phyloP scores from a whole-genome alignment of 768 basidiomycete species.

The Rhodotorula babjevae region DNA sequence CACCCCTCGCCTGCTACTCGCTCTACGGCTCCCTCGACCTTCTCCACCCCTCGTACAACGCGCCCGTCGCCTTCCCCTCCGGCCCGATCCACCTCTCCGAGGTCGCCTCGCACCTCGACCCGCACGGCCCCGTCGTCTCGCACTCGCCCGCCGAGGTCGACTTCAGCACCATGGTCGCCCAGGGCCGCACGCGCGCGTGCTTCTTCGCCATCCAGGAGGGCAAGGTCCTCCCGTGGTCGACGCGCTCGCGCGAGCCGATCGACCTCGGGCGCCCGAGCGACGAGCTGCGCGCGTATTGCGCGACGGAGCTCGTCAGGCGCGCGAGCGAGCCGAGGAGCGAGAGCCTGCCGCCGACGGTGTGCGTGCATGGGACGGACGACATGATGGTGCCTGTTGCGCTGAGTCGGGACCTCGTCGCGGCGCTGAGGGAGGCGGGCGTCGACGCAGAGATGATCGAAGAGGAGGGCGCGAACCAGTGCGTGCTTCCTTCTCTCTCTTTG shows the following conservation, averaged over 20 bases:
- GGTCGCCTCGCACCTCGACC: constrained; percentile 20
- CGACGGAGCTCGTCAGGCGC: neutral
- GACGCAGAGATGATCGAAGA: constrained; percentile 15
- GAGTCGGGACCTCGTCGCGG: constrained; percentile 8
- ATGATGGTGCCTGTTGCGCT: constrained; percentile 28
- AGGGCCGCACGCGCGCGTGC: constrained; percentile 21
- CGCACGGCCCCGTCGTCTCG: constrained; percentile 24
- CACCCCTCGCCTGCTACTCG: constrained; percentile 13
- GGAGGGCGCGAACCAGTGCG: constrained; percentile 26
- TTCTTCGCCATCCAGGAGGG: constrained; percentile 37
- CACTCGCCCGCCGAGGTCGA: constrained; percentile 32
- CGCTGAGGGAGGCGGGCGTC: constrained; percentile 7
- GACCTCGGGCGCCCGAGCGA: neutral
- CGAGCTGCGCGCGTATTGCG: constrained; percentile 8
- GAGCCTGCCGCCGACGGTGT: constrained; percentile 22
- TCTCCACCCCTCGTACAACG: constrained; percentile 28
- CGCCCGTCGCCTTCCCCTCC: constrained; percentile 29
- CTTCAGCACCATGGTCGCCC: constrained; percentile 24
- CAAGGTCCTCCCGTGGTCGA: neutral
- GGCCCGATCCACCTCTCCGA: constrained; percentile 8
- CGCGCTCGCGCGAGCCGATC: neutral
- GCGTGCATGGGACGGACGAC: constrained; percentile 27
- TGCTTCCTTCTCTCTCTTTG: neutral
- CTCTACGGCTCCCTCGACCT: constrained; percentile 29
- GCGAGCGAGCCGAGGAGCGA: neutral